A percentile compares a stretch with the other conserved stretches of the same genome.
Conservation (phyloP, 2,329 filamentous ascomycete species). For the Pseudohalonectria lignicola region DNA sequence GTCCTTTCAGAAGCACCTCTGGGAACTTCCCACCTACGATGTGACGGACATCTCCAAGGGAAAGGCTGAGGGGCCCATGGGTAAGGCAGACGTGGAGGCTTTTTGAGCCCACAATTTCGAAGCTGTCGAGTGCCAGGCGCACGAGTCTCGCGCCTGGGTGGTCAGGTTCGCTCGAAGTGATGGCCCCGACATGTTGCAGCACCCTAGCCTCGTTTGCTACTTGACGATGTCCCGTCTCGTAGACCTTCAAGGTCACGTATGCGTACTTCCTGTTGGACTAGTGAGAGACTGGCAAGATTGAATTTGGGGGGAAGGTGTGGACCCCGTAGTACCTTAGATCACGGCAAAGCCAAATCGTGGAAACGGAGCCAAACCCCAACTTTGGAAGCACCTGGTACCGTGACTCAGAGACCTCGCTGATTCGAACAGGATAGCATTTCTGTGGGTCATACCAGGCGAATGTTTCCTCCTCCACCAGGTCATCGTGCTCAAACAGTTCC, state of each 20-base stretch:
- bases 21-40: background rate
- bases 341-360: constrained; percentile 27
- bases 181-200: background rate
- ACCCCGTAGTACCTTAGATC: constrained; percentile 16
- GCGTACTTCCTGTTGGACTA: background rate
- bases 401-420: background rate
- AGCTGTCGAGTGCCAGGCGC: background rate
- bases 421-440: background rate
- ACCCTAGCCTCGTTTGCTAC: background rate
- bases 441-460: background rate
- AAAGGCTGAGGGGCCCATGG: background rate
- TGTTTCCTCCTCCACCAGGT: background rate
- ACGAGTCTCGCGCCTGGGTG: background rate
- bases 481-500: background rate
- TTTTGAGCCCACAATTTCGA: background rate
- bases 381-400: background rate
- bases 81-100: background rate
- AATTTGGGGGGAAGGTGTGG: background rate
- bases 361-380: constrained; percentile 6
- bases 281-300: background rate
- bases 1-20: background rate
- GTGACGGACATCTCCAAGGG: background rate
- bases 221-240: constrained; percentile 1
- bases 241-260: constrained; percentile 1
- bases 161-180: constrained; percentile 1